Percentiles rank a stretch among this genome's conserved stretches.
Conservation (phyloP, 2,329 filamentous ascomycete genomes). For the Xylariaceae sp. region DNA sequence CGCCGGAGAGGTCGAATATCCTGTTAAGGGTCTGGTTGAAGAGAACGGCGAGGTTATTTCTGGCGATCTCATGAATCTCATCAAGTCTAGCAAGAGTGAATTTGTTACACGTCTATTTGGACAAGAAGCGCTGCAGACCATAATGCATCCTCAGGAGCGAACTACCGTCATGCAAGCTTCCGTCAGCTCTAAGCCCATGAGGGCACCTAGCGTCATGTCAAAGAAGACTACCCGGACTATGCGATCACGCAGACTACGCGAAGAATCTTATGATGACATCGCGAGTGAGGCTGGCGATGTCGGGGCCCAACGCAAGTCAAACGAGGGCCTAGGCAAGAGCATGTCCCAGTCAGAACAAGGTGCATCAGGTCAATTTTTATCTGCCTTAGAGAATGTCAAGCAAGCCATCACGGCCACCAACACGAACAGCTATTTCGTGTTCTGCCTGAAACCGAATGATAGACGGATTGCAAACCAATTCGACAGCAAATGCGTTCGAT, state of each 20-base stretch:
- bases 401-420: conserved; percentile 82
- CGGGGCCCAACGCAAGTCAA: conserved; percentile 29
- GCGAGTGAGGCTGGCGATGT: conserved; percentile 58
- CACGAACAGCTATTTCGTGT: conserved; percentile 94
- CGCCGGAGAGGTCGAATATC: conserved; percentile 95
- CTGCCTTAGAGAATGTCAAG: conserved; percentile 87
- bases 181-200: conserved; percentile 92
- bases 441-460: conserved; percentile 97
- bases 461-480: conserved; percentile 97
- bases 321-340: conserved; percentile 46
- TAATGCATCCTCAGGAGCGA: conserved; percentile 91
- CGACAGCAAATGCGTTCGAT: conserved; percentile 96
- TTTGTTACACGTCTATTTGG: conserved; percentile 92
- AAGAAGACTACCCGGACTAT: conserved; percentile 65
- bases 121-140: conserved; percentile 91
- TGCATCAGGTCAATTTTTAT: conserved; percentile 89
- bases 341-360: conserved; percentile 73
- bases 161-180: conserved; percentile 94
- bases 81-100: conserved; percentile 84
- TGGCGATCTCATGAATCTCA: conserved; percentile 92
- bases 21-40: conserved; percentile 84
- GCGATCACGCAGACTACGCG: conserved; percentile 46
- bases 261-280: conserved; percentile 53
- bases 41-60: conserved; percentile 97
- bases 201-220: conserved; percentile 90